Percentiles rank a stretch among this genome's conserved stretches.
Evolutionary conservation across 768 basidiomycete genomes (phyloP).

Genomic region (Tulasnella sp.): DNA sequence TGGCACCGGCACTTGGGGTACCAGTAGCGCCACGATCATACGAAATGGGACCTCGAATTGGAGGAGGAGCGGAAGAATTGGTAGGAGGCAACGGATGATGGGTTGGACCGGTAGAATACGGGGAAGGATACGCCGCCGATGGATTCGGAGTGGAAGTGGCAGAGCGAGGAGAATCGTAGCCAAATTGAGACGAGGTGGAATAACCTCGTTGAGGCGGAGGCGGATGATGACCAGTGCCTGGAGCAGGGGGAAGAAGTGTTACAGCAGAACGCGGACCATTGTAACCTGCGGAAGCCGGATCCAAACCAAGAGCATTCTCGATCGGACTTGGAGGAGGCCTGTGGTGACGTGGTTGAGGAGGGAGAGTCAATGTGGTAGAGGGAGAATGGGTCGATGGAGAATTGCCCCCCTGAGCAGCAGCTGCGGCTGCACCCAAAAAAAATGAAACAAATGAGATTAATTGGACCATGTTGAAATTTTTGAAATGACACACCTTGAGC

Average conservation of each 20-base stretch:
- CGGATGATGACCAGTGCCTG: neutral
- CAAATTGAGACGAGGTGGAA: neutral
- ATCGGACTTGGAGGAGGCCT: conserved; percentile 6
- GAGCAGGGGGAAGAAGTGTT: neutral
- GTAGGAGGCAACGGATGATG: conserved; percentile 32
- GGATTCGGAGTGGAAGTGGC: conserved; percentile 38
- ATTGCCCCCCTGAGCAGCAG: neutral
- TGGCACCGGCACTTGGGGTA: too few relatives aligned
- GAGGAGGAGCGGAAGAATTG: conserved; percentile 25
- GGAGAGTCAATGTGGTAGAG: conserved; percentile 13
- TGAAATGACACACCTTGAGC: conserved; percentile 12
- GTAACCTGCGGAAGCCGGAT: neutral
- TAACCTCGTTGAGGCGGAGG: neutral
- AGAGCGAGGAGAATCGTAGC: conserved; percentile 27
- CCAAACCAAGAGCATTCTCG: conserved; percentile 12
- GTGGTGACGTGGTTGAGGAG: conserved; percentile 8
- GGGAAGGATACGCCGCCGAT: conserved; percentile 33
- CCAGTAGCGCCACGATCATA: conserved; percentile 8
- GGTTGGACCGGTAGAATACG: conserved; percentile 37
- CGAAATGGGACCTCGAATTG: conserved; percentile 22
- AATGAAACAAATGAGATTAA: neutral
- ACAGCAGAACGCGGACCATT: neutral
- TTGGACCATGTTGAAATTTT: neutral
- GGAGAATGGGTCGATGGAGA: conserved; percentile 5
- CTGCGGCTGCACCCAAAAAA: neutral